Base-by-base conservation (phyloP, 176 grass and related monocot species). In the Phoenix roebelenii region DNA sequence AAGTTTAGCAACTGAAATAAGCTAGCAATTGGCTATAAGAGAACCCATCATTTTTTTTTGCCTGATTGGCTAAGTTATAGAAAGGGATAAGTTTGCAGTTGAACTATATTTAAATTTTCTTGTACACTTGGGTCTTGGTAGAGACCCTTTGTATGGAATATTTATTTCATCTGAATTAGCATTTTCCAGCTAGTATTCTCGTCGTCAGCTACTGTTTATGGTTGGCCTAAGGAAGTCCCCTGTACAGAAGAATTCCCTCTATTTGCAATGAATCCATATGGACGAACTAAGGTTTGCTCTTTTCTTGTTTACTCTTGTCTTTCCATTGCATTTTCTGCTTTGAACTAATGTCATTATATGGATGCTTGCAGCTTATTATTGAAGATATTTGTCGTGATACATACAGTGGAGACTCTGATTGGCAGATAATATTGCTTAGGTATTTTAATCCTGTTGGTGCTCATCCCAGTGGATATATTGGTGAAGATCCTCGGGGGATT, bases 361-460 rank as follows among this genome's bases (percentile, higher is more conserved):
- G 61, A 72, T 72, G 51, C 55, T 80, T 75, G 57, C 83, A 97
- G 92, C 65, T 97, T 79, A 85, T 97, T 51, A 85, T 79, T 16
- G 92, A 97, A 77, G 81, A 97, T 17, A 97, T 97, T 62, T 97
- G 87, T 51, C 74, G 83, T 73, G 87, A 91, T 76, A 78, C 91
- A 52, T 69, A 97, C 73, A 57, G 51, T 24, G 52, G 78, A 25
- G 92, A 91, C 75, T 74, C 74, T 73, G 83, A 97, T 71, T 97
- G 92, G 87, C 81, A 80, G 60, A 97, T 90, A 59, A 88, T 97
- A 78, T 71, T 97, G 67, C 80, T 97, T 60, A 82, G 92, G 71
- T 97, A 97, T 56, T 96, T 91, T 76, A 97, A 97, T 65, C 92
- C 92, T 5, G 92, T 97, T 25, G 92, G 87, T 64, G 92, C 87